Evolutionary conservation across 805 yeast species (phyloP), one percentile per base, ranked within the genome.

Genomic region (Lipomyces chichibuensis): DNA sequence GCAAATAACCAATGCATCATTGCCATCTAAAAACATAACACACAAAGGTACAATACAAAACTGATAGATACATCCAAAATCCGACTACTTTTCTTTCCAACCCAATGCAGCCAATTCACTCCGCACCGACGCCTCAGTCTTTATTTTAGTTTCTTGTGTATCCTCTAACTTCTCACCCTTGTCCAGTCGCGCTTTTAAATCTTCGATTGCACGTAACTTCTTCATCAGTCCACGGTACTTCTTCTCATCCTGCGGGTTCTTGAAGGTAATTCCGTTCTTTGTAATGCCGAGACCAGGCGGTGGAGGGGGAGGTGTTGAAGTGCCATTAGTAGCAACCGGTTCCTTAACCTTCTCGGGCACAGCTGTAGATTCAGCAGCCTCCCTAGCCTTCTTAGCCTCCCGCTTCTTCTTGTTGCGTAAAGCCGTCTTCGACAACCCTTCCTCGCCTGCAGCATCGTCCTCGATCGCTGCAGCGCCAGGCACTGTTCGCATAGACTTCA

Each of bases 121-220:
- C 78, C 92, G 85, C 62, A 95, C 91, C 64, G 88, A 88, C 35
- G 82, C 87, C 80, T 95, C 99, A 60, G 96, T 92, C 69, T 87
- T 84, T 72, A 95, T 94, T 80, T 95, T 95, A 76, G 91, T 83
- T 54, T 91, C 81, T 81, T 95, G 99, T 39, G 98, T 95, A 74
- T 89, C 96, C 80, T 95, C 99, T 73, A 95, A 84, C 69, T 87
- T 83, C 70, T 92, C 97, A 60, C 94, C 96, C 64, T 81, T 82
- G 8, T 89, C 90, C 80, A 91, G 92, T 77, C 94, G 91, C 82
- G 85, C 85, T 79, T 93, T 93, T 75, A 95, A 84, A 63, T 87
- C 87, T 78, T 93, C 97, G 73, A 95, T 95, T n/a, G 99, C 98
- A 75, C 98, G 85, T 70, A 94, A 84, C 80, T 95, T 95, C 82